Conservation (phyloP, 306 rosid genomes). For the Corylus americana region DNA sequence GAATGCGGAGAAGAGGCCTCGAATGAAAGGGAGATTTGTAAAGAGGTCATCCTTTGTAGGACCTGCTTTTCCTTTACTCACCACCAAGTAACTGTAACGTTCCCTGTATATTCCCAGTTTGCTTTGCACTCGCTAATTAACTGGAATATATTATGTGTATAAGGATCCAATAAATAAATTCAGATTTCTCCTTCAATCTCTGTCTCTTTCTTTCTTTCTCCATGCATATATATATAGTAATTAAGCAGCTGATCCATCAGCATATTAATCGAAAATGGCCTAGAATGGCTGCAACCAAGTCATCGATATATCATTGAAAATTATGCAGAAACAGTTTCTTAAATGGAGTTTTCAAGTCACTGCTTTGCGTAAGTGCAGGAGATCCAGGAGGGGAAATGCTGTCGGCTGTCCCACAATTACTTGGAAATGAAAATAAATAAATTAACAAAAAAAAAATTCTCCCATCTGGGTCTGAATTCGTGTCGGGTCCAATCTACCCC, state of each 20-base stretch:
- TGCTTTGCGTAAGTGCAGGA: not conserved
- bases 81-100: slow-evolving; percentile 24
- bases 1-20: slow-evolving; percentile 96
- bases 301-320: not conserved
- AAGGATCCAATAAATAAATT: not conserved
- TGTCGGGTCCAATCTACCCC: not conserved
- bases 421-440: not conserved
- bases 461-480: too few species aligned
- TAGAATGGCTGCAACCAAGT: not conserved
- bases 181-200: not conserved
- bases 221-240: not conserved
- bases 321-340: not conserved
- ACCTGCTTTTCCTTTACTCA: slow-evolving; percentile 45
- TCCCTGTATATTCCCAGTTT: not conserved
- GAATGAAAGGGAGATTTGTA: slow-evolving; percentile 97
- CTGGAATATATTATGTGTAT: too few species aligned
- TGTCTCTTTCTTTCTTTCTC: not conserved
- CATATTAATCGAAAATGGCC: not conserved
- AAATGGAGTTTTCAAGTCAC: too few species aligned
- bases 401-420: too few species aligned
- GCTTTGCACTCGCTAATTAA: not conserved
- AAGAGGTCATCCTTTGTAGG: slow-evolving; percentile 60
- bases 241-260: too few species aligned
- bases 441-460: not conserved
- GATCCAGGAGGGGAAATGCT: too few species aligned